Evolutionary conservation across 2,329 filamentous ascomycete genomes (phyloP).

Genomic region (Pseudogymnoascus sp.): DNA sequence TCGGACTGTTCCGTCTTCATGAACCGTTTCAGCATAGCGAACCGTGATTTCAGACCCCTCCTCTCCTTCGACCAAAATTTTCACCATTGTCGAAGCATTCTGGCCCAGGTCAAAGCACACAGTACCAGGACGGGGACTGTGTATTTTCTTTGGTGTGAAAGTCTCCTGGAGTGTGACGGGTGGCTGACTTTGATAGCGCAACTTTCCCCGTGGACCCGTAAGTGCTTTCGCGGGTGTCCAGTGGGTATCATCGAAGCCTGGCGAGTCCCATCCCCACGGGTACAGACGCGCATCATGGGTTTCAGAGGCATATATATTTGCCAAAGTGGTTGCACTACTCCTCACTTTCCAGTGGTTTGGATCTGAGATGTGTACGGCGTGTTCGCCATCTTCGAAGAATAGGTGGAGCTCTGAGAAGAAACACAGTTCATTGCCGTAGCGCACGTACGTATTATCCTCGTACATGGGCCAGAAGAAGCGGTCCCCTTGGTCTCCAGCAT

Average conservation of each 20-base stretch:
- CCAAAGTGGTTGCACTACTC: slow-evolving; percentile 33
- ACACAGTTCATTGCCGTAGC: slow-evolving; percentile 33
- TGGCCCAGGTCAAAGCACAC: slow-evolving; percentile 28
- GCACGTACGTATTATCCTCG: slow-evolving; percentile 34
- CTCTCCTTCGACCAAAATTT: slow-evolving; percentile 21
- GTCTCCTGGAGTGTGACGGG: slow-evolving; percentile 32
- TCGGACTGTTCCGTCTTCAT: slow-evolving; percentile 28
- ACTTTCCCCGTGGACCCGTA: slow-evolving; percentile 32
- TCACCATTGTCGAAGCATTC: slow-evolving; percentile 28
- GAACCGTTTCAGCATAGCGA: slow-evolving; percentile 27
- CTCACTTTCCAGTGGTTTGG: slow-evolving; percentile 30
- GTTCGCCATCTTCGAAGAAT: slow-evolving; percentile 31
- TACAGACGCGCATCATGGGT: slow-evolving; percentile 30
- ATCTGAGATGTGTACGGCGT: slow-evolving; percentile 30
- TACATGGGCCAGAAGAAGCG: slow-evolving; percentile 37
- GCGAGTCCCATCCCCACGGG: slow-evolving; percentile 30
- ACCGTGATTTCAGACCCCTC: slow-evolving; percentile 26
- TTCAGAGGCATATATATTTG: slow-evolving; percentile 35
- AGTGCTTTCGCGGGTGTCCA: slow-evolving; percentile 31
- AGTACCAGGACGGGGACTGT: slow-evolving; percentile 19
- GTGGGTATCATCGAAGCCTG: slow-evolving; percentile 22
- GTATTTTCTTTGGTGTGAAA: slow-evolving; percentile 24
- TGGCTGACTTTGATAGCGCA: slow-evolving; percentile 26
- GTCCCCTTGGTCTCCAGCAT: slow-evolving; percentile 35
- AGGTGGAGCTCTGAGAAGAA: slow-evolving; percentile 34